phyloP scores from a whole-genome alignment of 306 rosid species.

The Trifolium subterraneum region DNA sequence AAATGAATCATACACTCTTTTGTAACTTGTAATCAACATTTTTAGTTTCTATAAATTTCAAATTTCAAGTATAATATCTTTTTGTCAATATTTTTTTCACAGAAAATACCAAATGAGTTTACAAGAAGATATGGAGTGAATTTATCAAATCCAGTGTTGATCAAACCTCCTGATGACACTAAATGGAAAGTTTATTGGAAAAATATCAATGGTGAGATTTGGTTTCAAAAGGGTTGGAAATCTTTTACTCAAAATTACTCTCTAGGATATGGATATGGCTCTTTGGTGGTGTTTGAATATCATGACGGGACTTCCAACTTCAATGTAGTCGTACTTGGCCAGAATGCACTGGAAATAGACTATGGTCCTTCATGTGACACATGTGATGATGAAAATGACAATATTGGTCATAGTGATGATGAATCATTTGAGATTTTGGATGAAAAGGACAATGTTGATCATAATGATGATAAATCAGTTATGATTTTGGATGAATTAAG shows the following conservation, averaged over 20 bases:
- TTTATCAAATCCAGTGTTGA: conserved; percentile 35
- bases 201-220: conserved; percentile 18
- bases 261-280: background rate
- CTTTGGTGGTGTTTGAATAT: background rate
- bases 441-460: background rate
- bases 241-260: conserved; percentile 13
- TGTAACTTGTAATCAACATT: no score
- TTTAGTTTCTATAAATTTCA: no score
- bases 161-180: background rate
- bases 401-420: background rate
- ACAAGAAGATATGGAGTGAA: conserved; percentile 12
- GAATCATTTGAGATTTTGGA: conserved; percentile 2
- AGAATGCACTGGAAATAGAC: background rate
- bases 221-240: conserved; percentile 33
- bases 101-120: conserved; percentile 36
- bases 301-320: background rate
- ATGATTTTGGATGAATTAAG: no score
- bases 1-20: no score
- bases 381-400: background rate
- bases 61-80: no score
- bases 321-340: conserved; percentile 11
- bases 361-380: background rate
- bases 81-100: no score
- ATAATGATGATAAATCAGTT: no score
- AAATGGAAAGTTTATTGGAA: conserved; percentile 39